Percentiles rank a stretch among this genome's conserved stretches.
These are phyloP conservation scores for Pulchroboletus neoregius DNA, from an alignment of 1,284 basidiomycete genomes.

Conservation along the genomic window DNA sequence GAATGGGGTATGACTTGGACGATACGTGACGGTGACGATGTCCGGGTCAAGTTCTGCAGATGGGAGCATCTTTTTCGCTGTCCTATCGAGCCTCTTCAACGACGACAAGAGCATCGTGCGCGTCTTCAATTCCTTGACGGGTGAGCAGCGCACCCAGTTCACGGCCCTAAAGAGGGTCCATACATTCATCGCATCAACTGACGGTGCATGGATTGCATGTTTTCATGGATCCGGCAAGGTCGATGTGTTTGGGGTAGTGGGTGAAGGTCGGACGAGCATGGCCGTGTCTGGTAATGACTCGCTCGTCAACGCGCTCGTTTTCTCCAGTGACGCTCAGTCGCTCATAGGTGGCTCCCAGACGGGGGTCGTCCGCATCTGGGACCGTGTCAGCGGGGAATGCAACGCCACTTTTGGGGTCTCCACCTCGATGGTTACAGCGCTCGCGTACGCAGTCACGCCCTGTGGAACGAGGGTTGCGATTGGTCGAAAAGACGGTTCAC, in stretches of 20 bases:
- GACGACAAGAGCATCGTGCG: conserved; percentile 12
- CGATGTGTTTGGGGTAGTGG: conserved; percentile 12
- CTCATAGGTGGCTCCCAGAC: conserved; percentile 17
- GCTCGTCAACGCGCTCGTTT: conserved; percentile 2
- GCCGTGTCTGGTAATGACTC: not conserved
- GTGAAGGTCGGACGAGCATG: not conserved
- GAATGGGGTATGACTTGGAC: conserved; percentile 8
- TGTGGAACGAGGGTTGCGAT: conserved; percentile 8
- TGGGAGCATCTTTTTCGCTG: conserved; percentile 9
- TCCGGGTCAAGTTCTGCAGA: conserved; percentile 13
- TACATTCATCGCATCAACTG: conserved; percentile 6
- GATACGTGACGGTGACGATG: not conserved
- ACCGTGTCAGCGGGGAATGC: conserved; percentile 14
- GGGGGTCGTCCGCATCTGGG: conserved; percentile 20
- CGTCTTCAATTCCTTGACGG: conserved; percentile 15
- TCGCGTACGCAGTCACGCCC: conserved; percentile 4
- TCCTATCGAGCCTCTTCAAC: not conserved
- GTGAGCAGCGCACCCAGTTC: conserved; percentile 11
- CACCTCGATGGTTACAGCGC: conserved; percentile 15
- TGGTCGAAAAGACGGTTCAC: conserved; percentile 19
- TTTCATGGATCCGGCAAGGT: conserved; percentile 8
- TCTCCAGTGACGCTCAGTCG: conserved; percentile 10
- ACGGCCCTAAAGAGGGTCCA: conserved; percentile 13
- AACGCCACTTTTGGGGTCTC: conserved; percentile 10
- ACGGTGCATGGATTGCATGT: conserved; percentile 17